phyloP scores from a whole-genome alignment of 2,329 filamentous ascomycete genomes.

The Capronia coronata region DNA sequence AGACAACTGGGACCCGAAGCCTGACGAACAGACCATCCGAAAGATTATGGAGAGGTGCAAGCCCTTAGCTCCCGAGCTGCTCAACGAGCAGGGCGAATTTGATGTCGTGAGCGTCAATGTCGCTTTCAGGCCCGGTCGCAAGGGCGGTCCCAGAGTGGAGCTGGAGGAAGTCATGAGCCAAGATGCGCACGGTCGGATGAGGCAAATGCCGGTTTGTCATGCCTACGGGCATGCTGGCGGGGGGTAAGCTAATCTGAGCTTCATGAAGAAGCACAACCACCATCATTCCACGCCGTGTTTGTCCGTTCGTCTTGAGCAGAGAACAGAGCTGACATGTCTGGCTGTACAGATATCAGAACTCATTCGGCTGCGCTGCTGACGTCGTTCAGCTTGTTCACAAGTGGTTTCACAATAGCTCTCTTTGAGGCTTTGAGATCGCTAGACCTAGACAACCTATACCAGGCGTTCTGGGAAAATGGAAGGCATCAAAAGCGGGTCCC shows the following conservation, averaged over 20 bases:
- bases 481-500: too few relatives aligned
- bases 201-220: slow-evolving; percentile 2
- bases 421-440: too few relatives aligned
- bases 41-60: slow-evolving; percentile 1
- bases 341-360: slow-evolving; percentile 5
- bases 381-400: not conserved
- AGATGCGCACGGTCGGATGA: not conserved
- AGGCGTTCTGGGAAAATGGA: too few relatives aligned
- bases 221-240: slow-evolving; percentile 3
- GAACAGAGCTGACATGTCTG: too few relatives aligned
- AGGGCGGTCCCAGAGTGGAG: not conserved
- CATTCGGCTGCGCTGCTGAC: slow-evolving; percentile 1
- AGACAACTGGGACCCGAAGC: slow-evolving; percentile 1
- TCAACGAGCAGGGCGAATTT: slow-evolving; percentile 4
- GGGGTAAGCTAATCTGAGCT: slow-evolving; percentile 1
- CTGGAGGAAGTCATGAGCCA: not conserved
- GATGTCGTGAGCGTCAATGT: slow-evolving; percentile 4
- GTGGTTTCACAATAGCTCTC: too few relatives aligned
- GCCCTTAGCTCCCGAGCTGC: not conserved
- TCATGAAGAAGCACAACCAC: too few relatives aligned
- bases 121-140: slow-evolving; percentile 1
- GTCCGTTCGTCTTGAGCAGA: too few relatives aligned
- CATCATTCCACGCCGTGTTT: too few relatives aligned
- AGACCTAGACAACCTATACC: too few relatives aligned
- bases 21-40: not conserved